A percentile compares a stretch with the other conserved stretches of the same genome.
Conservation (phyloP, 1,284 basidiomycete genomes). For the Porogramme epimiltina region DNA sequence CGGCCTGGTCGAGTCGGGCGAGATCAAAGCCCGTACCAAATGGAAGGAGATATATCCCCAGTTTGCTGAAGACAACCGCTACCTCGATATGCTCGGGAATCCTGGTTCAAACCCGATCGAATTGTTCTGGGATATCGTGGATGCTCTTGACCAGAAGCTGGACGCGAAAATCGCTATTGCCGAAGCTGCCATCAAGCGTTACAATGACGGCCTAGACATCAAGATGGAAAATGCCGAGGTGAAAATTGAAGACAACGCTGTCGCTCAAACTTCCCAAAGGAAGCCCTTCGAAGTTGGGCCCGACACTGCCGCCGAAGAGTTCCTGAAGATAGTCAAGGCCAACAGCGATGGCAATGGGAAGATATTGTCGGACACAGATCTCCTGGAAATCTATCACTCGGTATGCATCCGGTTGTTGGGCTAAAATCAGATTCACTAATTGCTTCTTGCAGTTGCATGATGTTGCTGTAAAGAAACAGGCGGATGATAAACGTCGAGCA, state of each 20-base stretch:
- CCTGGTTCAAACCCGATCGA: slow-evolving; percentile 94
- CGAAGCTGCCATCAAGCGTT: slow-evolving; percentile 59
- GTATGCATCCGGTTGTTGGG: slow-evolving; percentile 46
- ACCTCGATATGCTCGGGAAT: slow-evolving; percentile 84
- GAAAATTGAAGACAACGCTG: slow-evolving; percentile 34
- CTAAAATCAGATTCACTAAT: slow-evolving; percentile 1
- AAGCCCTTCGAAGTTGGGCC: slow-evolving; percentile 52
- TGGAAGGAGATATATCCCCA: slow-evolving; percentile 89
- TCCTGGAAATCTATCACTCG: slow-evolving; percentile 64
- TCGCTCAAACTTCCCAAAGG: background rate
- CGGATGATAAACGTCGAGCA: slow-evolving; percentile 78
- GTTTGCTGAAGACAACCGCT: slow-evolving; percentile 81
- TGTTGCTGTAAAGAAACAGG: slow-evolving; percentile 69
- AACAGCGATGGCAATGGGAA: slow-evolving; percentile 51
- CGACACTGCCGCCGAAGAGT: slow-evolving; percentile 63
- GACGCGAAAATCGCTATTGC: slow-evolving; percentile 73
- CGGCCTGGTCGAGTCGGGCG: slow-evolving; percentile 65
- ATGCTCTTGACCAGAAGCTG: slow-evolving; percentile 83
- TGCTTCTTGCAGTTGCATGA: slow-evolving; percentile 60
- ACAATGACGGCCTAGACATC: slow-evolving; percentile 37
- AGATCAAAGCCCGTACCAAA: slow-evolving; percentile 81
- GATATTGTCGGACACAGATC: slow-evolving; percentile 52
- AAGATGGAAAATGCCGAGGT: slow-evolving; percentile 34
- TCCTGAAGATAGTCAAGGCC: slow-evolving; percentile 57
- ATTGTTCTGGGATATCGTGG: slow-evolving; percentile 94